Evolutionary conservation across 2,329 filamentous ascomycete species (phyloP).

Genomic region (Microsporum ferrugineum): DNA sequence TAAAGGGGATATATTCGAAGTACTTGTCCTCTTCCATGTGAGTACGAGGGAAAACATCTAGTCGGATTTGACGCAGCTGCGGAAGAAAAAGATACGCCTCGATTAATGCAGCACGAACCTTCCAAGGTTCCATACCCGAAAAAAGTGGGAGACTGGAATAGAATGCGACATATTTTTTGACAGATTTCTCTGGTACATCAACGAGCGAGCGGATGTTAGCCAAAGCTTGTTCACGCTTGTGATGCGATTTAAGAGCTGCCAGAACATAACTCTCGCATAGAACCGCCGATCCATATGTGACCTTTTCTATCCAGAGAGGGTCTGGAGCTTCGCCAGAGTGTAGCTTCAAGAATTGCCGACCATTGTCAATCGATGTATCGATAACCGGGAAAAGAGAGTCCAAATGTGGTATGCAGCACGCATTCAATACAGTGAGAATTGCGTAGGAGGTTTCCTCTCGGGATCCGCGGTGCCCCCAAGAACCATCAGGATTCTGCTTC

Average conservation of each 20-base stretch:
- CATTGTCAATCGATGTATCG: neutral
- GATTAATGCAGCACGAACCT: constrained; percentile 1
- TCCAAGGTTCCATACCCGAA: neutral
- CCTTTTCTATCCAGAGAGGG: constrained; percentile 18
- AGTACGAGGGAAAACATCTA: constrained; percentile 14
- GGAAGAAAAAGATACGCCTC: constrained; percentile 11
- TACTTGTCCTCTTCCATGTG: constrained; percentile 17
- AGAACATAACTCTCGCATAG: constrained; percentile 20
- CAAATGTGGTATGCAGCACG: neutral
- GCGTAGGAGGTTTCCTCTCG: constrained; percentile 17
- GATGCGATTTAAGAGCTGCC: constrained; percentile 19
- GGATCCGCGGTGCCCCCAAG: constrained; percentile 13
- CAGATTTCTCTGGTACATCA: neutral
- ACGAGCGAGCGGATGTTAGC: neutral
- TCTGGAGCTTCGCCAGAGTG: constrained; percentile 3
- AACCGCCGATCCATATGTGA: constrained; percentile 16
- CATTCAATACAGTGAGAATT: constrained; percentile 12
- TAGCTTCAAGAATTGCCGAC: neutral
- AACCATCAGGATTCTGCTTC: constrained; percentile 12
- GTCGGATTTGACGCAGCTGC: neutral
- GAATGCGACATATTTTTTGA: constrained; percentile 1
- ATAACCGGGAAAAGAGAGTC: neutral
- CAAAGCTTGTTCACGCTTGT: neutral
- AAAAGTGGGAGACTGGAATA: constrained; percentile 8
- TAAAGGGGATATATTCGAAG: constrained; percentile 19